These are phyloP conservation scores for Colletotrichum agaves DNA, from an alignment of 2,329 filamentous ascomycete genomes.

Conservation along the genomic window DNA sequence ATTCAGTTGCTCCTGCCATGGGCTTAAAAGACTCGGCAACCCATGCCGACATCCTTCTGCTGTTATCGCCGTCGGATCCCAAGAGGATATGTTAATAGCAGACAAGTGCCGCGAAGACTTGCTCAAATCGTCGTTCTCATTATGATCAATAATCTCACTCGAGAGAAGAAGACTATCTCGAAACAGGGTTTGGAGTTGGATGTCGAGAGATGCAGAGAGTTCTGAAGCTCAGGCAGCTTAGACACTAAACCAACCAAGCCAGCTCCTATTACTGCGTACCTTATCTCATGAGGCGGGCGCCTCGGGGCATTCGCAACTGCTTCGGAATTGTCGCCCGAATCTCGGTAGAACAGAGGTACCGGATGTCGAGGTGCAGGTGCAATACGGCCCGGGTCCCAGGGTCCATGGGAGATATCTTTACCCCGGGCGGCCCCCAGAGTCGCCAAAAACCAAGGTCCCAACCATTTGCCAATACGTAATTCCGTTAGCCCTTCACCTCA, in stretches of 20 bases:
- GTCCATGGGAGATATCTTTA: slow-evolving; percentile 4
- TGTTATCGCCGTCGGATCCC: not conserved
- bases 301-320: slow-evolving; percentile 11
- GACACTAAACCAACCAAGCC: not conserved
- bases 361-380: not conserved
- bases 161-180: too few relatives aligned
- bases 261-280: too few relatives aligned
- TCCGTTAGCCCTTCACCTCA: not conserved
- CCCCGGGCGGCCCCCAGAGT: not conserved
- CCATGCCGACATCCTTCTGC: not conserved
- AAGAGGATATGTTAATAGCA: too few relatives aligned
- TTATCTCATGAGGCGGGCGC: too few relatives aligned
- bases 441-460: not conserved
- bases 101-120: too few relatives aligned
- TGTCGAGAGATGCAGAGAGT: too few relatives aligned
- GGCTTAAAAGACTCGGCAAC: not conserved
- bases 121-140: too few relatives aligned
- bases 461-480: slow-evolving; percentile 18
- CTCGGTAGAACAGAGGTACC: slow-evolving; percentile 20
- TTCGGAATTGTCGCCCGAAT: slow-evolving; percentile 26
- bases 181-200: too few relatives aligned
- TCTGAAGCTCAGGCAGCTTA: too few relatives aligned
- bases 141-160: too few relatives aligned
- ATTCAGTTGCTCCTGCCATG: not conserved
- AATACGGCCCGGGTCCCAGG: slow-evolving; percentile 17